A percentile compares a stretch with the other conserved stretches of the same genome.
These are phyloP conservation scores for Lodderomyces jiufengensis DNA, from an alignment of 1,139 yeast species.

Conservation along the genomic window DNA sequence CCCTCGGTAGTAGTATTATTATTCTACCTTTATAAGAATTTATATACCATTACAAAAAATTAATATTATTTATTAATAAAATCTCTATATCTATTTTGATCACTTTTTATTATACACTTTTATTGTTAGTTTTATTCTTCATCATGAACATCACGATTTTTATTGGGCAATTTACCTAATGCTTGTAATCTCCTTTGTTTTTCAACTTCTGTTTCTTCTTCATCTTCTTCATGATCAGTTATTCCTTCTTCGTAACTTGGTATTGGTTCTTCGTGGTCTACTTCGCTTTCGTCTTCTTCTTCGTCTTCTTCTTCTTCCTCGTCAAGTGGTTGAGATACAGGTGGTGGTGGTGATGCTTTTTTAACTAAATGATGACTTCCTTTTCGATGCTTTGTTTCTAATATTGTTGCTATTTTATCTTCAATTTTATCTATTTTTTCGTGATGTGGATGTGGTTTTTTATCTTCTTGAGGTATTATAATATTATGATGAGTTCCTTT, in stretches of 20 bases:
- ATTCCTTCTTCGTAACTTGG: conserved; percentile 14
- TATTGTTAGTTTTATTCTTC: too few species aligned
- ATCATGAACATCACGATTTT: conserved; percentile 51
- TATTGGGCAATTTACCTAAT: conserved; percentile 50
- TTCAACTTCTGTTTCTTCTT: conserved; percentile 41
- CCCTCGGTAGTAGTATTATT: too few species aligned
- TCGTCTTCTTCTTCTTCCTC: conserved; percentile 11
- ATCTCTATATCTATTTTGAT: too few species aligned
- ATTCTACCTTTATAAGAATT: too few species aligned
- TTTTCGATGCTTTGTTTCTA: conserved; percentile 12
- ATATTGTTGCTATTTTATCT: conserved; percentile 23
- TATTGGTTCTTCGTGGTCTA: conserved; percentile 10
- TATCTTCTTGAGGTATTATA: conserved; percentile 8
- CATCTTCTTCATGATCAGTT: conserved; percentile 16
- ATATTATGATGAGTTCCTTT: conserved; percentile 8
- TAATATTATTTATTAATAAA: too few species aligned
- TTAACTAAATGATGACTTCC: conserved; percentile 5
- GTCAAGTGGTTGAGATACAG: conserved; percentile 6
- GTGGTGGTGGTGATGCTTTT: conserved; percentile 12
- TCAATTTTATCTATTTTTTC: conserved; percentile 25
- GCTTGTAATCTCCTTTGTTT: conserved; percentile 78
- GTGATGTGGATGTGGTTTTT: conserved; percentile 14
- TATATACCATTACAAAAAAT: too few species aligned
- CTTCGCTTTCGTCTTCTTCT: conserved; percentile 19
- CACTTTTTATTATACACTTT: too few species aligned